A percentile compares a stretch with the other conserved stretches of the same genome.
Conservation (phyloP, 1,284 basidiomycete species). For the Pisolithus thermaeus region DNA sequence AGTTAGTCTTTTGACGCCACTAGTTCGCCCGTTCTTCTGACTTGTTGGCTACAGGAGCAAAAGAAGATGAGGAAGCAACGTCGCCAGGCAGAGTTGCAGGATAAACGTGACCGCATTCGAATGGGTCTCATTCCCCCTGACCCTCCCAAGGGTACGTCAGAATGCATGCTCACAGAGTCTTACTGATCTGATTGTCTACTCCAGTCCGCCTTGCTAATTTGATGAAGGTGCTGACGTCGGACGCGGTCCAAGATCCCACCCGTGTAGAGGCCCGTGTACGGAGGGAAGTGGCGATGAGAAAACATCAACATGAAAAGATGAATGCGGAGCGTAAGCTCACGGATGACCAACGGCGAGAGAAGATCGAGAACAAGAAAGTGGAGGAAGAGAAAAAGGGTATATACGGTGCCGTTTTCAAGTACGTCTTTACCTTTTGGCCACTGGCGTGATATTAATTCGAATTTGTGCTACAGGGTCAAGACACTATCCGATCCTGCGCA, state of each 20-base stretch:
- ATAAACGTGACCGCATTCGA: constrained; percentile 91
- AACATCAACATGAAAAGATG: constrained; percentile 87
- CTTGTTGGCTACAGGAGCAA: constrained; percentile 59
- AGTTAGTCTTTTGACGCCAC: constrained; percentile 31
- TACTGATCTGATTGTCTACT: constrained; percentile 9
- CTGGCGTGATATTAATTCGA: neutral
- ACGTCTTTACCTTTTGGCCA: constrained; percentile 27
- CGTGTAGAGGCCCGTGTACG: constrained; percentile 94
- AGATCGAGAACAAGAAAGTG: constrained; percentile 76
- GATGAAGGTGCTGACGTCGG: constrained; percentile 96
- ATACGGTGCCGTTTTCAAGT: constrained; percentile 87
- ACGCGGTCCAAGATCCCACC: constrained; percentile 95
- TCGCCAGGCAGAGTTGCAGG: constrained; percentile 85
- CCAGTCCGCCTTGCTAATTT: constrained; percentile 91
- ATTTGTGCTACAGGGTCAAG: constrained; percentile 66
- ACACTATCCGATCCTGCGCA: constrained; percentile 90
- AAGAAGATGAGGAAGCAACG: constrained; percentile 95
- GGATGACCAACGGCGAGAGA: constrained; percentile 83
- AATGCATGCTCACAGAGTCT: neutral
- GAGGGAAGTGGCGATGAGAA: constrained; percentile 87
- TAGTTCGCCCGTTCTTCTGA: constrained; percentile 5
- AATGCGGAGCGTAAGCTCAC: constrained; percentile 90
- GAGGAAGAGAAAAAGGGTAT: constrained; percentile 89
- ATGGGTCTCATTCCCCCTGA: constrained; percentile 97
- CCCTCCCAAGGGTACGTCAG: constrained; percentile 75